Evolutionary conservation across 2,329 filamentous ascomycete genomes (phyloP), one percentile per base, ranked within the genome.

Genomic region (Xylariaceae sp.): DNA sequence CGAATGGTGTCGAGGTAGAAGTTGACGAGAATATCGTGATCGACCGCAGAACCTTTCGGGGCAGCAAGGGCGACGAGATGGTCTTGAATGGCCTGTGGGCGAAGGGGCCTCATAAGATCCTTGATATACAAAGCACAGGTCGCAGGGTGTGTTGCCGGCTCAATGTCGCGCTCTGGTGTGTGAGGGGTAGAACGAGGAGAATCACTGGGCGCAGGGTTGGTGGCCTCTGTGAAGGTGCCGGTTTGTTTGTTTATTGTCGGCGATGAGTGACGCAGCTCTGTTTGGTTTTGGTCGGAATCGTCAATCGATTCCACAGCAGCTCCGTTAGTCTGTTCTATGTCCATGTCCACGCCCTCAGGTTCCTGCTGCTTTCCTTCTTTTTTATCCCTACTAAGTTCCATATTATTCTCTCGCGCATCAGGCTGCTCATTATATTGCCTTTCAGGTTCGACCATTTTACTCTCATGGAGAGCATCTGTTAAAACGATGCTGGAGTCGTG

Each of bases 51-150:
- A 21, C 69, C 70, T 1, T 78, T 71, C 1, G 82, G 73, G 3
- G 82, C 74, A 2, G 88, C 88, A 33, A 96, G 76, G 6, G 77
- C 70, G 35, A 79, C 63, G 4, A 97, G 74, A 60, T 96, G 82
- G 1, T 77, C 74, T 56, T 79, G 80, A 1, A 97, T 77, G 16
- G 74, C 72, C 21, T 73, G 70, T 1, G 82, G 77, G 48, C 88
- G 85, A 19, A 97, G 73, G 8, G 93, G 91, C 37, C 92, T 84
- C 81, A 94, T 91, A 44, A 97, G 80, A 59, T 95, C 85, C 64
- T 85, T 84, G 56, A 97, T 93, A 68, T 96, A 97, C 37, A 97
- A 72, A 14, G 88, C 85, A 23, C 80, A 69, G 3, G 90, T 92
- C 5, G 85, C 82, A 19, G 80, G 77, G 64, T 93, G 87, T 27